phyloP scores from a whole-genome alignment of 1,284 basidiomycete species.

The Ganoderma multipileum region DNA sequence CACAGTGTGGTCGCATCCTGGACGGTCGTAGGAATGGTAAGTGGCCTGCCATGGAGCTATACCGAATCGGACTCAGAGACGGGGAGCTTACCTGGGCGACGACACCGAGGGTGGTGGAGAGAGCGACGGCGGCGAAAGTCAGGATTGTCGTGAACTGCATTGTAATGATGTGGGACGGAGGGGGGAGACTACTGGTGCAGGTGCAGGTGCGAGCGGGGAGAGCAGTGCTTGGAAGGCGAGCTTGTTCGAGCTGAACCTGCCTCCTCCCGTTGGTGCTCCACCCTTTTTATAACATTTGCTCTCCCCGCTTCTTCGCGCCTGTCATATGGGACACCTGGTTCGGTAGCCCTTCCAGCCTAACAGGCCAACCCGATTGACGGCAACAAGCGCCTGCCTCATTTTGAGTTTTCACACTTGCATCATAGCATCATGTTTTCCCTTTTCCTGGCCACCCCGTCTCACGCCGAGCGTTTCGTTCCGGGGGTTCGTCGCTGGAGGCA shows the following conservation, averaged over 20 bases:
- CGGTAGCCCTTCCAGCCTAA: neutral
- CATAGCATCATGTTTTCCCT: constrained; percentile 22
- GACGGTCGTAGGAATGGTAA: neutral
- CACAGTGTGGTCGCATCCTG: constrained; percentile 24
- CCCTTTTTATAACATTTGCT: constrained; percentile 21
- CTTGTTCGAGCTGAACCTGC: constrained; percentile 23
- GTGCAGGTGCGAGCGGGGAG: constrained; percentile 16
- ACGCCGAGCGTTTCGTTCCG: constrained; percentile 15
- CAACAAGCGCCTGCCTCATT: neutral
- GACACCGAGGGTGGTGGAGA: constrained; percentile 22
- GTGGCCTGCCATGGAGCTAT: neutral
- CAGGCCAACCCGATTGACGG: neutral
- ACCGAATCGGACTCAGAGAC: neutral
- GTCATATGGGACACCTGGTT: constrained; percentile 22
- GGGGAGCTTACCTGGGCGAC: constrained; percentile 16
- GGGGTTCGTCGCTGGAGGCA: neutral
- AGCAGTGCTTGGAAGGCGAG: constrained; percentile 18
- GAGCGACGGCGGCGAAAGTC: constrained; percentile 22
- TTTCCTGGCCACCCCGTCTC: constrained; percentile 16
- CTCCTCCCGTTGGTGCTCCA: constrained; percentile 10
- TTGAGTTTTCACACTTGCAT: constrained; percentile 18
- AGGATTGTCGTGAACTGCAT: constrained; percentile 29
- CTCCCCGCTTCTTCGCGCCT: constrained; percentile 1
- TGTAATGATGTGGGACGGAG: neutral
- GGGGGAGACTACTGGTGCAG: neutral